Evolutionary conservation across 306 rosid genomes (phyloP), one percentile per base, ranked within the genome.

Genomic region (Sechiopsis laciniata): DNA sequence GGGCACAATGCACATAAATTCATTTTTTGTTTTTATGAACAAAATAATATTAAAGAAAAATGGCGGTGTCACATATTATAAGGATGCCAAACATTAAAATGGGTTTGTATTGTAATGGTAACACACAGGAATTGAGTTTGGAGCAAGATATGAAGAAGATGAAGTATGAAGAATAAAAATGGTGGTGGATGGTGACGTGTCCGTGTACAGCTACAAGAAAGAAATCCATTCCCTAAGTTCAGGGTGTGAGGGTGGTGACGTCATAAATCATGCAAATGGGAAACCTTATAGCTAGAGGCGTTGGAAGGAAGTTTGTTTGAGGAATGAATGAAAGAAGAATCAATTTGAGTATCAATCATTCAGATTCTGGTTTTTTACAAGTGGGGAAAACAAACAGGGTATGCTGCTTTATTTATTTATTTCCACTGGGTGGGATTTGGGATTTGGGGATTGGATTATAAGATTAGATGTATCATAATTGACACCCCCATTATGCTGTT

Each of bases 141-240:
- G 46, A 81, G 72, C 74, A 69, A 81, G 84, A 86, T 84, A 83
- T 80, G 78, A 86, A 85, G 76, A 79, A 84, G 82, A 85, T 80
- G 85, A 87, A 82, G 80, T 79, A 88, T 88, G 86, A 75, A 88
- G 90, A 88, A 92, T 87, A 83, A 74, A 82, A 83, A 83, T 82
- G 75, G 68, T 32, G 37, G 65, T 76, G 77, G 96, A 92, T 82
- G 37, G 90, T 90, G 93, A 92, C 92, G 74, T 40, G 10, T 82
- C 80, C 78, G 53, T 70, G 79, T 75, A 85, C 78, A 85, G 46
- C 46, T 37, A 77, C 84, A 78, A 32, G 5, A 32, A 32, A 32
- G 37, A 32, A 32, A 32, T 26, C 29, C 29, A 26, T 26, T 74
- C 73, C 84, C 53, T n/a, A 70, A 80, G 76, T 55, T 60, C 19